These are phyloP conservation scores for Colletotrichum filicis DNA, from an alignment of 2,329 filamentous ascomycete species.

Conservation along the genomic window DNA sequence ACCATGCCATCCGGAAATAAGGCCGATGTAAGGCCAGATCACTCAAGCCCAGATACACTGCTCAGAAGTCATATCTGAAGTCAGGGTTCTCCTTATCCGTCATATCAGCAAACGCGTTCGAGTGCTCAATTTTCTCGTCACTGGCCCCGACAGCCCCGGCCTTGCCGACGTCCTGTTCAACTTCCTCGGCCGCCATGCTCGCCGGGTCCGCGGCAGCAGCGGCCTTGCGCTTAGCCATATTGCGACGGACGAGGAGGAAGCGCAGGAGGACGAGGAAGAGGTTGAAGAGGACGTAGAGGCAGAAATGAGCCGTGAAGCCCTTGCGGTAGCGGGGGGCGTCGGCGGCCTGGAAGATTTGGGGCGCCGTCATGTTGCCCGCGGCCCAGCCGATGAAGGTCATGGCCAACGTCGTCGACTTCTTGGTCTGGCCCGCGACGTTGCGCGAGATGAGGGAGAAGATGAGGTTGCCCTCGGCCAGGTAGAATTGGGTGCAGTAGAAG, in stretches of 20 bases:
- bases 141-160: background rate
- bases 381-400: conserved; percentile 31
- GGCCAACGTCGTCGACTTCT: conserved; percentile 72
- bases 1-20: background rate
- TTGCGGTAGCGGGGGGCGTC: conserved; percentile 67
- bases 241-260: conserved; percentile 40
- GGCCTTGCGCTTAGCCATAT: conserved; percentile 32
- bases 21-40: too few relatives aligned
- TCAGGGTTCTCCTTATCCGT: conserved; percentile 37
- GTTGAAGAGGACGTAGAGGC: conserved; percentile 48
- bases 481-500: conserved; percentile 58
- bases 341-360: conserved; percentile 67
- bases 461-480: conserved; percentile 56
- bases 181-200: conserved; percentile 1
- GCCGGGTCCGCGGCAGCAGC: background rate
- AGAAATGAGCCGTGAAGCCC: conserved; percentile 48
- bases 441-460: conserved; percentile 76
- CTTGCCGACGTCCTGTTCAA: background rate
- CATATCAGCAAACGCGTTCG: conserved; percentile 36
- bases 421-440: conserved; percentile 76
- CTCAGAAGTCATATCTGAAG: conserved; percentile 34
- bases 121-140: conserved; percentile 35
- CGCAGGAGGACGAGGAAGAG: conserved; percentile 40
- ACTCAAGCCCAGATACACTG: background rate
- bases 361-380: conserved; percentile 73